Base-by-base conservation (phyloP, 2,329 filamentous ascomycete species). In the Bisporella sp. region DNA sequence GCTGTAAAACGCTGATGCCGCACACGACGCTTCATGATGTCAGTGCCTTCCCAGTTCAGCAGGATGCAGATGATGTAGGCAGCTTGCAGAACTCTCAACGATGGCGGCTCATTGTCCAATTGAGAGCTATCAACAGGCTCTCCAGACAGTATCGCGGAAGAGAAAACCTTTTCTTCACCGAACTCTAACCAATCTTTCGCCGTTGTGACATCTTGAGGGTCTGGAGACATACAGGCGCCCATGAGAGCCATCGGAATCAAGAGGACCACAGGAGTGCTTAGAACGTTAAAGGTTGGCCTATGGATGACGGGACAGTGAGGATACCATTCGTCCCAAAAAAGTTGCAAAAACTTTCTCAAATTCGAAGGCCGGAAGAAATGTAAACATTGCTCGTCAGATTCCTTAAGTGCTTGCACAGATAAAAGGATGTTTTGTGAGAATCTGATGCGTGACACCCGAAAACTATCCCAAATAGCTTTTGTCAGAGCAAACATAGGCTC, bases 291-390 rank as follows among this genome's bases (percentile, higher is more conserved):
- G n/a, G 40, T 42, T 42, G 50, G 50, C 31, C 39, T 45, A 39
- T 52, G 50, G 31, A 52, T 29, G 4, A 48, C 41, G 21, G 46
- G 46, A 13, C 46, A 48, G 45, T 52, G 46, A 5, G 46, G 50
- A 46, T 52, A 41, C 50, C 50, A 52, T 39, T 46, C 42, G 31
- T 45, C 46, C 50, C 50, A 52, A 41, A 46, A 52, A 13, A 52
- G 43, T 6, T 30, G 11, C 7, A 43, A 29, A 37, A 52, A 52
- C 39, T 29, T 49, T n/a, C n/a, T n/a, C n/a, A n/a, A n/a, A n/a
- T n/a, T n/a, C n/a, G n/a, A n/a, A n/a, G n/a, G n/a, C n/a, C n/a
- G n/a, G n/a, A n/a, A n/a, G n/a, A n/a, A n/a, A n/a, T n/a, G n/a
- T n/a, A n/a, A n/a, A n/a, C n/a, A n/a, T n/a, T n/a, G n/a, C n/a